Percentiles rank a stretch among this genome's conserved stretches.
These are phyloP conservation scores for Stagonosporopsis rhizophila DNA, from an alignment of 2,329 filamentous ascomycete species.

Conservation along the genomic window DNA sequence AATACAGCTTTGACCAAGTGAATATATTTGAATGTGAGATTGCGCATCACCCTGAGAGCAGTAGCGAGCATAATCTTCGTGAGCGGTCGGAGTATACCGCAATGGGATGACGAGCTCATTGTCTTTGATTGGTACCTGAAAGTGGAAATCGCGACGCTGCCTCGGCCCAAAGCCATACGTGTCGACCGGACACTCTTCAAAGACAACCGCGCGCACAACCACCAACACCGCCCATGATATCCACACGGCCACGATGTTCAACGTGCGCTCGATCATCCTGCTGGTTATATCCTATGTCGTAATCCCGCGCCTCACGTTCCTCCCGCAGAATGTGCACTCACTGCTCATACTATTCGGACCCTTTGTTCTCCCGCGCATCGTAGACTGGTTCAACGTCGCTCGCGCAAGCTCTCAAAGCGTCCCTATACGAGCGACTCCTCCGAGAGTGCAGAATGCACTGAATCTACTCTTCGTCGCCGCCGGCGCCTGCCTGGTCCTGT, in stretches of 20 bases:
- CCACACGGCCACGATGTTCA: slow-evolving; percentile 37
- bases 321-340: slow-evolving; percentile 42
- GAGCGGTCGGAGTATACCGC: background rate
- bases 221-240: slow-evolving; percentile 6
- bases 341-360: slow-evolving; percentile 68
- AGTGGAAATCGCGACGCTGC: background rate
- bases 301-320: slow-evolving; percentile 49
- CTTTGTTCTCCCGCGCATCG: slow-evolving; percentile 70
- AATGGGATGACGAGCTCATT: background rate
- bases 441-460: slow-evolving; percentile 63
- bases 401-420: slow-evolving; percentile 51
- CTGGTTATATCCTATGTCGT: slow-evolving; percentile 45
- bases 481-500: slow-evolving; percentile 63
- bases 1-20: background rate
- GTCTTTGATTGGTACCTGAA: background rate
- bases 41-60: background rate
- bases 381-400: slow-evolving; percentile 69
- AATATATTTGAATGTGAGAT: background rate
- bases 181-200: slow-evolving; percentile 2
- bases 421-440: slow-evolving; percentile 64
- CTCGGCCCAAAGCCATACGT: slow-evolving; percentile 6
- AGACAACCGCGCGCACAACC: background rate
- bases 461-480: slow-evolving; percentile 65
- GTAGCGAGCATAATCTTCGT: background rate
- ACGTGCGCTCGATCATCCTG: slow-evolving; percentile 40